phyloP scores from a whole-genome alignment of 2,329 filamentous ascomycete genomes.

The Parasarocladium wereldwijsianum region DNA sequence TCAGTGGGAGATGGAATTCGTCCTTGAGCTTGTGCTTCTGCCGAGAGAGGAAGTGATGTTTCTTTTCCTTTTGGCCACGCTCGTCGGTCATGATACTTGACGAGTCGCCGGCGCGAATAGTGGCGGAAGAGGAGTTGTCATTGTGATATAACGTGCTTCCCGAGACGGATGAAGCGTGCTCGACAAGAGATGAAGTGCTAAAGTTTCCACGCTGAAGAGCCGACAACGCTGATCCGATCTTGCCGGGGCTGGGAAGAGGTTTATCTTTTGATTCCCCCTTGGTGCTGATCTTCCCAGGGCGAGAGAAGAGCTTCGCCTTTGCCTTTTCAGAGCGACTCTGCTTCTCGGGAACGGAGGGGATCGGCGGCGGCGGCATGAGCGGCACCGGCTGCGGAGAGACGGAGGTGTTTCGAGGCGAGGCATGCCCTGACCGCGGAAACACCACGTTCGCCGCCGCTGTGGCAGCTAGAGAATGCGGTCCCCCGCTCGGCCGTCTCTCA shows the following conservation, averaged over 20 bases:
- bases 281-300: slow-evolving; percentile 60
- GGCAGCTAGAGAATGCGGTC: slow-evolving; percentile 46
- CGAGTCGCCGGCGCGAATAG: slow-evolving; percentile 50
- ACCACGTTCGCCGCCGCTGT: slow-evolving; percentile 55
- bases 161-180: slow-evolving; percentile 26
- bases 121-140: slow-evolving; percentile 64
- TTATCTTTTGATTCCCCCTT: slow-evolving; percentile 54
- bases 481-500: slow-evolving; percentile 44
- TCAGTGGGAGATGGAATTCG: slow-evolving; percentile 57
- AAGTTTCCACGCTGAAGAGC: slow-evolving; percentile 52
- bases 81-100: slow-evolving; percentile 30
- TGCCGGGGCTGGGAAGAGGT: slow-evolving; percentile 57
- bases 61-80: slow-evolving; percentile 54
- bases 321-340: slow-evolving; percentile 49
- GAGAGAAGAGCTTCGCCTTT: slow-evolving; percentile 70
- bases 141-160: slow-evolving; percentile 51
- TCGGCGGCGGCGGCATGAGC: slow-evolving; percentile 16
- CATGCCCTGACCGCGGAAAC: slow-evolving; percentile 50
- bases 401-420: slow-evolving; percentile 29
- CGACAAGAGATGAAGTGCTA: slow-evolving; percentile 56
- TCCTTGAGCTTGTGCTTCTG: slow-evolving; percentile 70
- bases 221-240: slow-evolving; percentile 51
- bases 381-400: slow-evolving; percentile 19
- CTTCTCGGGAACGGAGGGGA: slow-evolving; percentile 37
- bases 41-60: slow-evolving; percentile 64